Evolutionary conservation across 1,139 yeast species (phyloP).

Genomic region (Geotrichum cucujoidarum): DNA sequence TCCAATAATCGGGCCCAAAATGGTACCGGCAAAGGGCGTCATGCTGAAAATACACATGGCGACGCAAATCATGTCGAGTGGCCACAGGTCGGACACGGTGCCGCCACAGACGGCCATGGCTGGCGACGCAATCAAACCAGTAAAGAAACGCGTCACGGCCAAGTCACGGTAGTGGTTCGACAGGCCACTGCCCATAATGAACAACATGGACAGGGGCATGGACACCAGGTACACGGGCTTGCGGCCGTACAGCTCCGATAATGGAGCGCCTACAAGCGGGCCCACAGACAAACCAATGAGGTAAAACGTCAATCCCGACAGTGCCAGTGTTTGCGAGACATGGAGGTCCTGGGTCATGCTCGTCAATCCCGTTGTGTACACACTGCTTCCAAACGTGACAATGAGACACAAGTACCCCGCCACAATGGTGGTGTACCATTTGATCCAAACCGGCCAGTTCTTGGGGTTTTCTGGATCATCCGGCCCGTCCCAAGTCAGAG

Average conservation of each 20-base stretch:
- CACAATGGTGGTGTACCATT: constrained; percentile 39
- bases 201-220: constrained; percentile 50
- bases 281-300: constrained; percentile 52
- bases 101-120: constrained; percentile 85
- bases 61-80: constrained; percentile 59
- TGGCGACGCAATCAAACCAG: constrained; percentile 77
- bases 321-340: constrained; percentile 56
- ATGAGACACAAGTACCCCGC: constrained; percentile 41
- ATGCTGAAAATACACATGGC: constrained; percentile 71
- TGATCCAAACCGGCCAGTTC: constrained; percentile 37
- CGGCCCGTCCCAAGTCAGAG: constrained; percentile 21
- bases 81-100: constrained; percentile 65
- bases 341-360: constrained; percentile 41
- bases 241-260: constrained; percentile 50
- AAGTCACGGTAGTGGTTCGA: constrained; percentile 43
- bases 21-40: constrained; percentile 79
- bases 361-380: constrained; percentile 45
- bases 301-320: constrained; percentile 54
- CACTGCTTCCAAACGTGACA: constrained; percentile 44
- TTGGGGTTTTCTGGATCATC: constrained; percentile 30
- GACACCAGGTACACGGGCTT: constrained; percentile 61
- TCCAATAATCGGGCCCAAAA: constrained; percentile 75
- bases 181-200: constrained; percentile 51
- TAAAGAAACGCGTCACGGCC: constrained; percentile 65
- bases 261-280: constrained; percentile 47